Conservation (phyloP, 73 alveolate genomes). For the Loxodes magnus region DNA sequence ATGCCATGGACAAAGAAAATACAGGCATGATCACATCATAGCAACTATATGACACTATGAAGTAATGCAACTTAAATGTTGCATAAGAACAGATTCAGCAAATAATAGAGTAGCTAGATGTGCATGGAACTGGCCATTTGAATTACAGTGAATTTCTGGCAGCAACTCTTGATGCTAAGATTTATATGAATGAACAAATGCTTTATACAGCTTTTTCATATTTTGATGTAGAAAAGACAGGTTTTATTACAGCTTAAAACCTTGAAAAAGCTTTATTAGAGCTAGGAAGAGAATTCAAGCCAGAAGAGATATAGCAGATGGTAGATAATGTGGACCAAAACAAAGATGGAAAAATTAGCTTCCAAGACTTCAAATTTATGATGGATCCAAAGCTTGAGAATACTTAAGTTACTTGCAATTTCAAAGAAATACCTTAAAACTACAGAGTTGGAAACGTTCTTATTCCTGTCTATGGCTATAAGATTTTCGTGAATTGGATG, state of each 20-base stretch:
- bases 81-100: no score
- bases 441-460: no score
- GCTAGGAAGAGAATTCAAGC: not conserved
- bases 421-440: no score
- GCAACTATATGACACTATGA: no score
- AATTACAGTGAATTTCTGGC: constrained; percentile 60
- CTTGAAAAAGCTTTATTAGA: not conserved
- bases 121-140: constrained; percentile 38
- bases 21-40: no score
- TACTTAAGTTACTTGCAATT: no score
- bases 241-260: not conserved
- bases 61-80: no score
- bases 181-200: constrained; percentile 22
- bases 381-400: no score
- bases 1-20: no score
- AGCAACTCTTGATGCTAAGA: constrained; percentile 47
- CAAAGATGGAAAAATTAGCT: not conserved
- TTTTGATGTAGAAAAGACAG: not conserved
- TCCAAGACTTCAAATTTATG: not conserved
- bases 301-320: not conserved
- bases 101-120: no score
- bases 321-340: not conserved
- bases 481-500: no score
- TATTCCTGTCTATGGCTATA: no score
- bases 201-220: constrained; percentile 28